Evolutionary conservation across 192 early-diverging fungal genomes (phyloP), one percentile per base, ranked within the genome.

Genomic region (Coemansia pectinata): DNA sequence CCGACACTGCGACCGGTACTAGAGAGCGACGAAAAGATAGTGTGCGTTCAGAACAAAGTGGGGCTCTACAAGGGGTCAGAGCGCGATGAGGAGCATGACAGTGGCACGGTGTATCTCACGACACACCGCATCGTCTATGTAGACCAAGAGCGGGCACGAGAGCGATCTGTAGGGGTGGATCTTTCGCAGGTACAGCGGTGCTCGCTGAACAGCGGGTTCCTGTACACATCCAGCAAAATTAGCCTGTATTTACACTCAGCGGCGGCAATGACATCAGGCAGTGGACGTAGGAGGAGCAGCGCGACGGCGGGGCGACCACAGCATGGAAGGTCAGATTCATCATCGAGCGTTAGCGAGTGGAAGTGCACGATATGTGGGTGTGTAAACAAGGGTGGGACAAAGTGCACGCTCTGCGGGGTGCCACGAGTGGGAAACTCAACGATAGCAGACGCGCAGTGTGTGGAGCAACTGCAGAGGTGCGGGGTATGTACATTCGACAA

Each of bases 401-500:
- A 84, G 57, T 84, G 82, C 52, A 47, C 53, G 9, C 69, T 79
- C 39, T 84, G 82, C 62, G 82, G 82, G 11, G 77, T 84, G 21
- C 71, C 62, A 25, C 74, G 69, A 3, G 67, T 72, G 42, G 72
- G 33, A 19, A 45, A 62, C 36, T 47, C 63, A 40, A 10, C 38
- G 14, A 27, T 27, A 34, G 63, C 27, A 11, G 29, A 53, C 40
- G 42, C 36, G 39, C 62, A 29, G 17, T 38, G 50, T 27, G 48
- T 25, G 25, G 60, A 74, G 55, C 67, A 67, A 58, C 17, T 45
- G 14, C 42, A 70, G n/a, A 68, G 79, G 8, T 98, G 96, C 69
- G 86, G 88, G 6, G 75, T 77, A 1, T 98, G 96, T 69, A 98
- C 96, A 19, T 98, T 96, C 70, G 80, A 92, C 45, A 98, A 98